Base-by-base conservation (phyloP, 371 early-diverging fungal species). In the Sporodiniella umbellata region DNA sequence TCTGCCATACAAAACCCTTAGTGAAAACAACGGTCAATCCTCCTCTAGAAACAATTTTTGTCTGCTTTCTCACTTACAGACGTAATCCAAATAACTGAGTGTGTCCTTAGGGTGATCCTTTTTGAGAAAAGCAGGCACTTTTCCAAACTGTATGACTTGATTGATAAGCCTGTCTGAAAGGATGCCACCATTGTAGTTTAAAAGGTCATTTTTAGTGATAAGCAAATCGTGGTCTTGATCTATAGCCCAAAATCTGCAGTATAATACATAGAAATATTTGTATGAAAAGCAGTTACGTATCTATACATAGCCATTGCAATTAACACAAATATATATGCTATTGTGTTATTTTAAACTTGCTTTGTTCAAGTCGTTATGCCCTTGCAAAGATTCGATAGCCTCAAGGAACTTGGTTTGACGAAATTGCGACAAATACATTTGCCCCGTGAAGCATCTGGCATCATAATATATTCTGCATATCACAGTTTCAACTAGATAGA, bases 261-360 rank as follows among this genome's bases (percentile, higher is more conserved):
- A 96, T 3, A 96, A 78, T 12, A 96, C 97, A 68, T 94, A 96
- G 57, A 95, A 96, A 60, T 96, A 94, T 62, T 94, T 93, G 73
- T 96, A 96, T 6, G 95, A 94, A 60, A 96, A 94, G 74, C 76
- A 71, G 68, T 86, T 71, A 37, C 80, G 75, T 0, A 82, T 79
- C 81, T 80, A 49, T n/a, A n/a, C n/a, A n/a, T n/a, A n/a, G n/a
- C n/a, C n/a, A n/a, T n/a, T n/a, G n/a, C n/a, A n/a, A n/a, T n/a
- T n/a, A n/a, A 4, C 22, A 18, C 15, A 33, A 24, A 24, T 42
- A 42, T 23, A 30, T 18, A 42, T 23, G n/a, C n/a, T 8, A 14
- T 33, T 8, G 7, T 8, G 4, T 35, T 33, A 4, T 33, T 68
- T 11, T 2, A 12, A 3, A 14, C 21, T 59, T 77, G 89, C 84